phyloP scores from a whole-genome alignment of 208 protist genomes.

The Crithidia brevicula region DNA sequence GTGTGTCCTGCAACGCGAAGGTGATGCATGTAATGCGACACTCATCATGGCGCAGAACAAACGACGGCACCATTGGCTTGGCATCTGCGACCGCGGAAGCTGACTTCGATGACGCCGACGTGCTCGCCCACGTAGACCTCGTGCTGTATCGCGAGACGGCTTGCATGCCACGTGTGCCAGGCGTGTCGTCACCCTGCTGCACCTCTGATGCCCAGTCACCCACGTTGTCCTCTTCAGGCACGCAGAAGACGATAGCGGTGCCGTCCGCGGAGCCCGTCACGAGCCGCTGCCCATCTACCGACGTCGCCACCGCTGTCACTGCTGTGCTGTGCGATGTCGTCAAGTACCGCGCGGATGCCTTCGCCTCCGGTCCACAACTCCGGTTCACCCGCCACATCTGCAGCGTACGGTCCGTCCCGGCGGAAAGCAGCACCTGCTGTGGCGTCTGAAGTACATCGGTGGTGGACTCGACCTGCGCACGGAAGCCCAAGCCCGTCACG shows the following conservation, averaged over 20 bases:
- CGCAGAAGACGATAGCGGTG: constrained; percentile 59
- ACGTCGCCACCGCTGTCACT: constrained; percentile 63
- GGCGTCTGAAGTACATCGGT: constrained; percentile 12
- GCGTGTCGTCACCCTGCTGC: background rate
- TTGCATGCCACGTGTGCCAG: background rate
- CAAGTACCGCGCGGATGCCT: constrained; percentile 14
- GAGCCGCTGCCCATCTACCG: constrained; percentile 51
- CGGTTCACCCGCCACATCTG: constrained; percentile 49
- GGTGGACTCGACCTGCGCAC: constrained; percentile 5
- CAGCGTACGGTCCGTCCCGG: constrained; percentile 50
- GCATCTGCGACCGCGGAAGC: background rate
- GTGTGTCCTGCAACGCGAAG: constrained; percentile 59
- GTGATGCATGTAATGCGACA: constrained; percentile 49
- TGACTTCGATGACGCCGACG: background rate
- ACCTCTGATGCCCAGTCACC: background rate
- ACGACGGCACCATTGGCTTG: constrained; percentile 12
- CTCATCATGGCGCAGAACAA: constrained; percentile 62
- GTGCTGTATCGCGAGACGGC: background rate
- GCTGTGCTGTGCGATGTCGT: constrained; percentile 41
- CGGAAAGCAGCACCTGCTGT: constrained; percentile 31
- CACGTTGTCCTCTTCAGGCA: constrained; percentile 6
- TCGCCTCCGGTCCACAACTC: background rate
- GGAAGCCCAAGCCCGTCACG: constrained; percentile 63
- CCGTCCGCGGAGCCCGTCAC: constrained; percentile 73
- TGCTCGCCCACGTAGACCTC: too few species aligned